Percentiles rank a stretch among this genome's conserved stretches.
Conservation (phyloP, 1,284 basidiomycete genomes). For the Amylostereum areolatum region DNA sequence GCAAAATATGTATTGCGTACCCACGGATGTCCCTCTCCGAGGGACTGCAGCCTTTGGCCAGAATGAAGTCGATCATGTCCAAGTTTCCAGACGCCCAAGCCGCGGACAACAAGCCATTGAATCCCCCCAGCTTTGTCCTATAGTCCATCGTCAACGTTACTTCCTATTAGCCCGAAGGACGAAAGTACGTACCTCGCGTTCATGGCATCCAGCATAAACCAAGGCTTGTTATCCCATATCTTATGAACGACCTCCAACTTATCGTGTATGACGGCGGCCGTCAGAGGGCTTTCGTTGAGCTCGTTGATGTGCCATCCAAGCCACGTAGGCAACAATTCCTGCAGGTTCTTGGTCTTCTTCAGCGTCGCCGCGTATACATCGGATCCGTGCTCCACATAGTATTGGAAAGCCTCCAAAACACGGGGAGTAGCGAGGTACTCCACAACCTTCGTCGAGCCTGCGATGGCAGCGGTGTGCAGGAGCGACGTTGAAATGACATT, state of each 20-base stretch:
- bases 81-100: slow-evolving; percentile 22
- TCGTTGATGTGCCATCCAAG: slow-evolving; percentile 41
- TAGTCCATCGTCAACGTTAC: slow-evolving; percentile 2
- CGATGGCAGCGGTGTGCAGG: slow-evolving; percentile 37
- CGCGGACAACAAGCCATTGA: slow-evolving; percentile 38
- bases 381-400: slow-evolving; percentile 33
- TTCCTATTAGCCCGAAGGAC: neutral
- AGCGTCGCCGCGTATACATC: slow-evolving; percentile 24
- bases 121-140: slow-evolving; percentile 41
- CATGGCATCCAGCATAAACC: slow-evolving; percentile 32
- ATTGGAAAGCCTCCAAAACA: slow-evolving; percentile 29
- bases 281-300: slow-evolving; percentile 44
- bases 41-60: slow-evolving; percentile 40
- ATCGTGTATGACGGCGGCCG: slow-evolving; percentile 31
- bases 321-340: slow-evolving; percentile 33
- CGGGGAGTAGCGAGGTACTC: slow-evolving; percentile 37
- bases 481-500: slow-evolving; percentile 22
- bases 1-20: slow-evolving; percentile 26
- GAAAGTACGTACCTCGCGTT: slow-evolving; percentile 31
- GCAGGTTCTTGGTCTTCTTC: slow-evolving; percentile 24
- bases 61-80: slow-evolving; percentile 42
- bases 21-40: slow-evolving; percentile 35
- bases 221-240: slow-evolving; percentile 34
- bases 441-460: slow-evolving; percentile 30
- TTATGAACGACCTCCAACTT: slow-evolving; percentile 33